Evolutionary conservation across 2,329 filamentous ascomycete genomes (phyloP).

Genomic region (Aspergillus vadensis): DNA sequence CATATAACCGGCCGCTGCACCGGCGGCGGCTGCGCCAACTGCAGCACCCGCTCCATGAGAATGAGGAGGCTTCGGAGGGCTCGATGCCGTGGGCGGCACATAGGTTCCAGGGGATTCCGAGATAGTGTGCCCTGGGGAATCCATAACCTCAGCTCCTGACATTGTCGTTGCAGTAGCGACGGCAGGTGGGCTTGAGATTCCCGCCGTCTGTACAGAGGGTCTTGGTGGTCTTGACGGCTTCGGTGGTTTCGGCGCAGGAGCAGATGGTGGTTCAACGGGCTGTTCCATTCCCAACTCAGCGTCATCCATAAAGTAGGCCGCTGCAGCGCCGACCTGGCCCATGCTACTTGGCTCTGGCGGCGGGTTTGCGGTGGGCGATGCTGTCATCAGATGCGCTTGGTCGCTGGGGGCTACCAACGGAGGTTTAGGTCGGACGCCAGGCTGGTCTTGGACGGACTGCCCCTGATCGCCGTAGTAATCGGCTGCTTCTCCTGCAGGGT

Average conservation of each 20-base stretch:
- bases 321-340: conserved; percentile 52
- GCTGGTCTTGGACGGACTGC: conserved; percentile 60
- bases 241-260: conserved; percentile 24
- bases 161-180: conserved; percentile 38
- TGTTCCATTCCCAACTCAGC: conserved; percentile 20
- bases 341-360: conserved; percentile 60
- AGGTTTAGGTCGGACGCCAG: conserved; percentile 58
- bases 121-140: conserved; percentile 25
- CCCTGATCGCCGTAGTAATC: conserved; percentile 66
- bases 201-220: conserved; percentile 36
- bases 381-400: conserved; percentile 59
- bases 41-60: conserved; percentile 37
- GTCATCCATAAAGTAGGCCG: conserved; percentile 55
- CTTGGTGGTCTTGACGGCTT: conserved; percentile 32
- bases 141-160: conserved; percentile 39
- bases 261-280: conserved; percentile 18
- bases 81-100: conserved; percentile 19
- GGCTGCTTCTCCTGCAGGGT: conserved; percentile 57
- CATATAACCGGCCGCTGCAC: conserved; percentile 46
- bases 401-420: conserved; percentile 57
- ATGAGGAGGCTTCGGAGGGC: conserved; percentile 29
- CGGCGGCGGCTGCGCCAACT: conserved; percentile 42
- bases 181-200: conserved; percentile 30
- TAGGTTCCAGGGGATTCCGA: conserved; percentile 27
- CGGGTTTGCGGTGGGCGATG: conserved; percentile 54